These are phyloP conservation scores for Pisolithus sp. DNA, from an alignment of 768 basidiomycete species.

Conservation along the genomic window DNA sequence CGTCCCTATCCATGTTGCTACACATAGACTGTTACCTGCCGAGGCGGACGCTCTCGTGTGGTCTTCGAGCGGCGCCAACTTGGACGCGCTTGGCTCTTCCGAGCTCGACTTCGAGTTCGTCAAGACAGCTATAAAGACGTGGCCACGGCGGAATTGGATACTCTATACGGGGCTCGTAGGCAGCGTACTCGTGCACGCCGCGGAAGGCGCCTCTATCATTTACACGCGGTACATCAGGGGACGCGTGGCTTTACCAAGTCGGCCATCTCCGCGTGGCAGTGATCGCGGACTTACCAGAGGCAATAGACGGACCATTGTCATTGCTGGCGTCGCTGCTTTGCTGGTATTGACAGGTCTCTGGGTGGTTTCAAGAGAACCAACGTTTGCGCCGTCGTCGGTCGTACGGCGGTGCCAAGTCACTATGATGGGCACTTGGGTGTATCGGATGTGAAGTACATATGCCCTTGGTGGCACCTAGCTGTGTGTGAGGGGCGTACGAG, in stretches of 20 bases:
- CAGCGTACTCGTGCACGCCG: conserved; percentile 51
- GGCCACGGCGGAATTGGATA: conserved; percentile 56
- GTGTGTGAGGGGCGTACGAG: no score
- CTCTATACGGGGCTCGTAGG: conserved; percentile 59
- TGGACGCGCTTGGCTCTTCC: conserved; percentile 45
- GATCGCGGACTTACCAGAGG: background rate
- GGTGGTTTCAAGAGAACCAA: conserved; percentile 48
- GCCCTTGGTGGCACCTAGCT: no score
- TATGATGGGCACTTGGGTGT: conserved; percentile 40
- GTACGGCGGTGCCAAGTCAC: conserved; percentile 46
- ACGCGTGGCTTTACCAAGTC: background rate
- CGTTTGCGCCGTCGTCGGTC: conserved; percentile 47
- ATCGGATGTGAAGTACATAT: conserved; percentile 31
- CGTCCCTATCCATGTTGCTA: conserved; percentile 20
- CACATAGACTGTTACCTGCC: conserved; percentile 58
- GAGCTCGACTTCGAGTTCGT: conserved; percentile 84
- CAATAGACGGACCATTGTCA: conserved; percentile 18
- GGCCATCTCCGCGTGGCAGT: background rate
- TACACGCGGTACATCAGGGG: conserved; percentile 33
- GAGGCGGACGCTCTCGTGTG: conserved; percentile 33
- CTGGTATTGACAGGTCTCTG: conserved; percentile 54
- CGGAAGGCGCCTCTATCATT: conserved; percentile 55
- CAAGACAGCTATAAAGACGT: conserved; percentile 57
- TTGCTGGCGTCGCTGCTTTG: conserved; percentile 33
- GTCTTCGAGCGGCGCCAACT: background rate